These are phyloP conservation scores for Noccaea bulbosa DNA, from an alignment of 345 rosid species.

Conservation along the genomic window DNA sequence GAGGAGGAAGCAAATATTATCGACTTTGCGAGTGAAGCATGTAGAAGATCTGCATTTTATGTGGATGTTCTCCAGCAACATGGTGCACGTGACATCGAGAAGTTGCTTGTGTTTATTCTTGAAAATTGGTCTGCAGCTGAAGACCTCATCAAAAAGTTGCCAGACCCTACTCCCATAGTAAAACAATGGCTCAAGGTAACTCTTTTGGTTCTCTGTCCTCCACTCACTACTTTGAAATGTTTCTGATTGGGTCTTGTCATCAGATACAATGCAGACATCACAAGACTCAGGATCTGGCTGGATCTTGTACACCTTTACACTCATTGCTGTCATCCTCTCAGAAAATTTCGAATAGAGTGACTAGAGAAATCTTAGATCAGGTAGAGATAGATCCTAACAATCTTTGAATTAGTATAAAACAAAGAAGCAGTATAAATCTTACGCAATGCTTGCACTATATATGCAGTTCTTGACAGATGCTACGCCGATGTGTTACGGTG, in stretches of 20 bases:
- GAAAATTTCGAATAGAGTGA: no score
- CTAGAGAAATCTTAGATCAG: no score
- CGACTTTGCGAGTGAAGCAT: constrained; percentile 56
- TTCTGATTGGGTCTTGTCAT: constrained; percentile 41
- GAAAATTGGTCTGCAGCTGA: constrained; percentile 64
- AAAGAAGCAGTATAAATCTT: no score
- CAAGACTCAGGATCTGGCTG: constrained; percentile 22
- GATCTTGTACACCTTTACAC: no score
- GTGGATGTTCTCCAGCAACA: constrained; percentile 68
- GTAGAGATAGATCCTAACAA: no score
- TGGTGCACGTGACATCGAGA: constrained; percentile 45
- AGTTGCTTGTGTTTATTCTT: constrained; percentile 47
- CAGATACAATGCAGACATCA: constrained; percentile 56
- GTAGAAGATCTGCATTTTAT: constrained; percentile 59
- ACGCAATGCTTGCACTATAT: no score
- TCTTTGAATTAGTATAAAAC: no score
- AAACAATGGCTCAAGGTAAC: constrained; percentile 81
- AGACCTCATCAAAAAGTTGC: constrained; percentile 45
- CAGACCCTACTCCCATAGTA: constrained; percentile 62
- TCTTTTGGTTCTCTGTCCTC: constrained; percentile 12
- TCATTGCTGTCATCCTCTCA: no score
- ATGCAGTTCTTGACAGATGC: no score
- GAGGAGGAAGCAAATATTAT: constrained; percentile 42
- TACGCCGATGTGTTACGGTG: no score
- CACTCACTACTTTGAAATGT: background rate